A percentile compares a stretch with the other conserved stretches of the same genome.
Conservation (phyloP, 306 rosid species). For the Dicorynia guianensis region DNA sequence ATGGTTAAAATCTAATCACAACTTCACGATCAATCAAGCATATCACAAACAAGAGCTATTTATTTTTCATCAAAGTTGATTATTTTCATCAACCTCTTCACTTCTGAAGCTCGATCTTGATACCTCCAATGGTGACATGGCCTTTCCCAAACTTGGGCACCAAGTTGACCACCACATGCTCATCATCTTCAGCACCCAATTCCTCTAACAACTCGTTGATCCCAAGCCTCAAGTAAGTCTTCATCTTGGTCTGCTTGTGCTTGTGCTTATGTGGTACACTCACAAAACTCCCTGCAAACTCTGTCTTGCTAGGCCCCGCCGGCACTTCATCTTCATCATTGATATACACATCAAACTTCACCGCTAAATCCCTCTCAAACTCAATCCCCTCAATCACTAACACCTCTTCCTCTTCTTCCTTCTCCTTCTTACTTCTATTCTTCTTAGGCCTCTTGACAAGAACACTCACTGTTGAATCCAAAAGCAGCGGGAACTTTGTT, state of each 20-base stretch:
- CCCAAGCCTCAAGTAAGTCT: conserved; percentile 54
- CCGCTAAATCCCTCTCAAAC: conserved; percentile 44
- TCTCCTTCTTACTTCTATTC: conserved; percentile 44
- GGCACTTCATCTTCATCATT: conserved; percentile 63
- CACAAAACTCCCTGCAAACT: conserved; percentile 81
- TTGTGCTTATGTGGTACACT: conserved; percentile 54
- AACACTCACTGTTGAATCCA: conserved; percentile 45
- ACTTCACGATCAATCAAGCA: background rate
- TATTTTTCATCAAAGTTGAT: background rate
- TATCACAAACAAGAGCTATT: background rate
- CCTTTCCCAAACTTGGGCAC: conserved; percentile 60
- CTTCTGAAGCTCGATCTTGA: conserved; percentile 48
- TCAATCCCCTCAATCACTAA: conserved; percentile 60
- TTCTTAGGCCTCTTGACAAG: conserved; percentile 61
- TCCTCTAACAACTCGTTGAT: conserved; percentile 65
- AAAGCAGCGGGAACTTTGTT: conserved; percentile 48
- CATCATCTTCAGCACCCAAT: conserved; percentile 68
- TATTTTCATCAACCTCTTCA: background rate
- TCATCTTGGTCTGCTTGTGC: conserved; percentile 18
- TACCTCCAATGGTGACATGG: conserved; percentile 42
- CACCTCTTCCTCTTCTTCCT: conserved; percentile 58
- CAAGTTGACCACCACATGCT: conserved; percentile 62
- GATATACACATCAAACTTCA: conserved; percentile 75
- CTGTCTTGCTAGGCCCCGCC: conserved; percentile 47
- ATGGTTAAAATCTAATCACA: background rate